phyloP scores from a whole-genome alignment of 768 basidiomycete genomes.

The Lactarius vividus region DNA sequence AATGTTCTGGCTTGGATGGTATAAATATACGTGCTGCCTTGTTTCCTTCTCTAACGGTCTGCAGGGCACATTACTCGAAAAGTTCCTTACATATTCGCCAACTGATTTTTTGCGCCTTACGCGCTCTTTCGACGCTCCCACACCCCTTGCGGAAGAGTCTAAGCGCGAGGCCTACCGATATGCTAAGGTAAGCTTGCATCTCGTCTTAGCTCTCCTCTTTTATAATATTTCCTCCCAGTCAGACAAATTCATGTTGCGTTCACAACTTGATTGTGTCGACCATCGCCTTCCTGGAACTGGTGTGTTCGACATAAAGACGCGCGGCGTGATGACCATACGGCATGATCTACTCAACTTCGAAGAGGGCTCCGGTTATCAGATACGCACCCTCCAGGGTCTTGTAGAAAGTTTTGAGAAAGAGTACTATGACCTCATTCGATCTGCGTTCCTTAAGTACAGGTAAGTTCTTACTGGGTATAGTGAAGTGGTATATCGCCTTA shows the following conservation, averaged over 20 bases:
- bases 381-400: slow-evolving; percentile 58
- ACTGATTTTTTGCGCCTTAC: slow-evolving; percentile 60
- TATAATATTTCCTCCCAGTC: slow-evolving; percentile 38
- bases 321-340: slow-evolving; percentile 80
- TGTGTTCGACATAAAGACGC: slow-evolving; percentile 95
- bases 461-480: slow-evolving; percentile 31
- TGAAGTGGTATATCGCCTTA: slow-evolving; percentile 1
- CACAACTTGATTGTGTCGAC: slow-evolving; percentile 90
- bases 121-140: slow-evolving; percentile 35
- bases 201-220: not conserved
- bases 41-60: not conserved
- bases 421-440: slow-evolving; percentile 91
- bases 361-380: slow-evolving; percentile 80
- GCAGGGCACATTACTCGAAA: slow-evolving; percentile 88
- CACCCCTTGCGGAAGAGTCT: slow-evolving; percentile 36
- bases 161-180: slow-evolving; percentile 80
- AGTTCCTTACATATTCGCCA: slow-evolving; percentile 68
- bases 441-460: slow-evolving; percentile 94
- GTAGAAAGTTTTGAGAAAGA: slow-evolving; percentile 87
- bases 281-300: slow-evolving; percentile 80
- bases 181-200: slow-evolving; percentile 55
- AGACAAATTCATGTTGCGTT: slow-evolving; percentile 79
- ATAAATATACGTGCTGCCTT: not conserved
- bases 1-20: slow-evolving; percentile 80
- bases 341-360: slow-evolving; percentile 83